Evolutionary conservation across 371 early-diverging fungal species (phyloP), one percentile per base, ranked within the genome.

Genomic region (Mortierella sp.): DNA sequence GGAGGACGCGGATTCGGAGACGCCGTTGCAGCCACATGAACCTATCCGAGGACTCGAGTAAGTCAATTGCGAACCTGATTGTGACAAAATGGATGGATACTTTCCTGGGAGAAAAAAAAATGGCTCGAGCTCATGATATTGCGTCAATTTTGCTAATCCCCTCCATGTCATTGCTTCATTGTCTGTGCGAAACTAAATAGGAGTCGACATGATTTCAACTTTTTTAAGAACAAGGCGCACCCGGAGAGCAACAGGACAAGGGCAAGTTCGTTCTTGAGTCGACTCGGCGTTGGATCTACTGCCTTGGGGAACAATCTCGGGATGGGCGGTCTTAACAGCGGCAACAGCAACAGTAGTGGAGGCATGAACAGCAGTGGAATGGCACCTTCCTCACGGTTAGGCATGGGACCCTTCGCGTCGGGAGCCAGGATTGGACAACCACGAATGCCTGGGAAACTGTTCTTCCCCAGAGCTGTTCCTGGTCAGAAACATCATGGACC

Each of bases 141-240:
- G 35, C 21, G 43, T 68, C 41, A 68, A 7, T 21, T 21, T 68
- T 24, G 21, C 68, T 68, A 35, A 68, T 6, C 24, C 51, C 63
- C 7, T 27, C 27, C 49, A 21, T 76, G 27, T 48, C 43, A 54
- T 16, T 54, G 27, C 75, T 7, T 44, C 12, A 32, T 56, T 74
- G 4, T 24, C 75, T 16, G 18, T 51, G 46, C 7, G 35, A 8
- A 16, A 54, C 10, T 29, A 65, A 24, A 24, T 74, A 86, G 87
- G 78, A 86, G 80, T 70, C 79, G 78, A 29, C 87, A 86, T 29
- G 87, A 86, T 24, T 86, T 86, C 75, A 86, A 86, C 78, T 86
- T 86, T 63, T 86, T 86, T 80, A 86, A 80, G 68, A 80, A 80
- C 80, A 86, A 75, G 72, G 82, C 71, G 55, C 82, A 79, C 51